These are phyloP conservation scores for Eremomyces bilateralis DNA, from an alignment of 495 filamentous ascomycete species.

Conservation along the genomic window DNA sequence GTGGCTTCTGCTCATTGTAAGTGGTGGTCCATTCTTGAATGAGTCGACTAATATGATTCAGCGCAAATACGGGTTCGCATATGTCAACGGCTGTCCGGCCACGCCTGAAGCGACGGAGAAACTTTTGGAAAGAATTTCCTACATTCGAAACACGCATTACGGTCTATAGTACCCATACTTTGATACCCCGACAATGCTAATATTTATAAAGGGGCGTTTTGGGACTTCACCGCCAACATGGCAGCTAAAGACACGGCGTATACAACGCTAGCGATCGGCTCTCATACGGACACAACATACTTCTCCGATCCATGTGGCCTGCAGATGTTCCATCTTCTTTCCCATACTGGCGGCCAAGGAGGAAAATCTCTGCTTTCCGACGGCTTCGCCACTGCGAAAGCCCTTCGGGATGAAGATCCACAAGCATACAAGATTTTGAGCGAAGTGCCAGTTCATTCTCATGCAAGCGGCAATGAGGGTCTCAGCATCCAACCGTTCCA, in stretches of 20 bases:
- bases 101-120: slow-evolving; percentile 43
- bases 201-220: slow-evolving; percentile 47
- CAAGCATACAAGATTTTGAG: slow-evolving; percentile 30
- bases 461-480: slow-evolving; percentile 69
- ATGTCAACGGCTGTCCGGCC: slow-evolving; percentile 42
- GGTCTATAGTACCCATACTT: too few relatives aligned
- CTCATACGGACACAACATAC: slow-evolving; percentile 87
- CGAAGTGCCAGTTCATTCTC: slow-evolving; percentile 34
- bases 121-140: slow-evolving; percentile 58
- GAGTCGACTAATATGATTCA: slow-evolving; percentile 6
- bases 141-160: slow-evolving; percentile 75
- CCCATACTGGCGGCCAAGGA: slow-evolving; percentile 42
- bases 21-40: slow-evolving; percentile 13
- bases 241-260: slow-evolving; percentile 85
- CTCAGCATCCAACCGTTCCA: slow-evolving; percentile 49
- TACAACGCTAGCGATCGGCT: slow-evolving; percentile 49
- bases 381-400: slow-evolving; percentile 47
- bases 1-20: slow-evolving; percentile 38
- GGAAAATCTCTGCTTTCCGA: slow-evolving; percentile 64
- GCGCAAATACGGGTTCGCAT: slow-evolving; percentile 44
- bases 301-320: slow-evolving; percentile 78
- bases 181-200: too few relatives aligned
- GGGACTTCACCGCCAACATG: slow-evolving; percentile 80
- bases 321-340: slow-evolving; percentile 76
- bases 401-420: slow-evolving; percentile 27